Evolutionary conservation across 148 eudicot genomes (phyloP), one percentile per base, ranked within the genome.

Genomic region (Suaeda aralocaspica): DNA sequence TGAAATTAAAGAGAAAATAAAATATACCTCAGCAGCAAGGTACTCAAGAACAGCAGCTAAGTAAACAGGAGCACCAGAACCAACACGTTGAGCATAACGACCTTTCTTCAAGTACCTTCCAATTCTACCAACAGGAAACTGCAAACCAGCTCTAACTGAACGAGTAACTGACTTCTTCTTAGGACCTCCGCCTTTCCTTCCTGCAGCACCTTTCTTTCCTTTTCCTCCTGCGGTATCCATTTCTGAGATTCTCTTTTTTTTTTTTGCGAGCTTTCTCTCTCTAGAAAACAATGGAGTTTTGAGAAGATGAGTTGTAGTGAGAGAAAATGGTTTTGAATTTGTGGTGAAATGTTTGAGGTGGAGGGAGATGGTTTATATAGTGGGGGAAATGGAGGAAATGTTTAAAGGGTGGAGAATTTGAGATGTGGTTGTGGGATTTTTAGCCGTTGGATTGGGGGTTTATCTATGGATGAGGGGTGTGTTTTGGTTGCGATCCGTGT

Each of bases 41-140:
- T 88, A 88, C 48, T 88, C 93, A 12, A 88, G 88, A 11, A 88
- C 90, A 44, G 93, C 93, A 52, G 92, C 89, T 53, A 88, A 0
- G 72, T 89, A 89, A 31, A 89, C 83, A 31, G 95, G 91, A 46
- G 95, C 95, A 0, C 95, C 95, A 46, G 77, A 70, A 4, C 95
- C 95, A 21, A 89, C 95, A 29, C 95, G 82, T 67, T 84, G 69
- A 22, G 89, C 82, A 31, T 89, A 88, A 0, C 93, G 76, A 0
- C 93, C 93, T 16, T 88, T 88, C 75, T 88, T 88, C 66, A 88
- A 28, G 51, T 77, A 88, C 21, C 94, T 74, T 2, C 88, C 93
- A 31, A 88, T 79, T 64, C 95, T 83, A 1, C 91, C 95, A 25
- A 89, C 95, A 0, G 95, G 95, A 42, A 89, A 87, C 72, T 89